Base-by-base conservation (phyloP, 106 monocot genomes). In the Phalaenopsis aphrodite region DNA sequence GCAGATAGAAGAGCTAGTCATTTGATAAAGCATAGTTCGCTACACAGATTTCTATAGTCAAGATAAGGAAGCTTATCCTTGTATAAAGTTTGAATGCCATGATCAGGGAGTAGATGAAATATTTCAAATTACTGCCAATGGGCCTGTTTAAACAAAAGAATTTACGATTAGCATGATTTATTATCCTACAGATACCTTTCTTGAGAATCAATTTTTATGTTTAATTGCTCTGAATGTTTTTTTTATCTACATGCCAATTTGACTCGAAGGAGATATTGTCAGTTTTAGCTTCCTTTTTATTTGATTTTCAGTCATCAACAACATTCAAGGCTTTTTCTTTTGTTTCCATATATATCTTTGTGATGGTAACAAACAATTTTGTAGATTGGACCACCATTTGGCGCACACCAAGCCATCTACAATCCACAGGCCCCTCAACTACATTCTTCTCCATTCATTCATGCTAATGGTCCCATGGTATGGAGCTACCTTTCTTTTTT, bases 371-470 rank as follows among this genome's bases (percentile, higher is more conserved):
- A 78, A 39, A 17, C n/a, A 36, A 56, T 78, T 55, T 58, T 78
- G 57, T 57, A 78, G 78, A 58, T 78, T 38, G 78, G 78, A 57
- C 78, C 57, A 41, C 18, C 78, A 39, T 78, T 78, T 58, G 78
- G 56, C 11, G 57, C 56, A 36, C 77, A 48, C 55, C 77, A 77
- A 55, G 37, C 78, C 41, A 39, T 78, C 5, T 78, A 58, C 78
- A 78, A 78, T 78, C 57, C 78, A 57, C 78, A 78, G 57, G 78
- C 78, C 57, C 45, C 78, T 56, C 78, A 55, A 56, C 12, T 76
- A 76, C 76, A 76, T 12, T 49, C 76, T 23, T 46, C 76, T 5
- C 56, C 78, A 5, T 78, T 41, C 57, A 58, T 55, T 42, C 78
- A 78, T 56, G 45, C 78, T 78, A 57, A 57, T 78, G 57, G 78